Percentiles rank a stretch among this genome's conserved stretches.
These are phyloP conservation scores for Detonula confervacea DNA, from an alignment of 352 stramenopile species.

Conservation along the genomic window DNA sequence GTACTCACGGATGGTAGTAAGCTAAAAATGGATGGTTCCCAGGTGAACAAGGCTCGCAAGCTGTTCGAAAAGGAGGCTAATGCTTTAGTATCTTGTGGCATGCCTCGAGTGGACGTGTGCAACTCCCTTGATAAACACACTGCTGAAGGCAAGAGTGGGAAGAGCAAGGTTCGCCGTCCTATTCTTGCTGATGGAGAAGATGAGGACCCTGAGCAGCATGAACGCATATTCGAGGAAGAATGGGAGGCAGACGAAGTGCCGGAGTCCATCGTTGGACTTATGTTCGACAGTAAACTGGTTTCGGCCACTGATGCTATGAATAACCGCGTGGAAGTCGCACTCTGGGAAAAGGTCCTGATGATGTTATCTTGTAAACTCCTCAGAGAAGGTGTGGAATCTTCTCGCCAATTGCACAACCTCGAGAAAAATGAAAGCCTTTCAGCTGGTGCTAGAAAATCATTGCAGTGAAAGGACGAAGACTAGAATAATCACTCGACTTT, in stretches of 20 bases:
- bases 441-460: too few species aligned
- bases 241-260: slow-evolving; percentile 42
- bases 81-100: slow-evolving; percentile 9
- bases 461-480: too few species aligned
- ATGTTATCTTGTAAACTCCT: slow-evolving; percentile 7
- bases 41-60: slow-evolving; percentile 21
- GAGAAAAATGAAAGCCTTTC: too few species aligned
- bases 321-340: slow-evolving; percentile 14
- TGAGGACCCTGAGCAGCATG: slow-evolving; percentile 39
- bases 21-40: slow-evolving; percentile 18
- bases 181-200: slow-evolving; percentile 24
- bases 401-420: too few species aligned
- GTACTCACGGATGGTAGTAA: slow-evolving; percentile 21
- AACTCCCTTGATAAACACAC: slow-evolving; percentile 22
- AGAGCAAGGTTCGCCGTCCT: slow-evolving; percentile 13
- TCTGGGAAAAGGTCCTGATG: slow-evolving; percentile 32
- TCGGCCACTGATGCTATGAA: slow-evolving; percentile 19
- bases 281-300: slow-evolving; percentile 3
- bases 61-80: slow-evolving; percentile 28
- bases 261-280: slow-evolving; percentile 37
- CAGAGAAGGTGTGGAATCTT: too few species aligned
- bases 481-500: too few species aligned
- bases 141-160: slow-evolving; percentile 6
- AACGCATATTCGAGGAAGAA: slow-evolving; percentile 47
- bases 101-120: slow-evolving; percentile 19